A percentile compares a stretch with the other conserved stretches of the same genome.
Evolutionary conservation across 2,329 filamentous ascomycete genomes (phyloP).

Genomic region (Rhynchosporium graminicola): DNA sequence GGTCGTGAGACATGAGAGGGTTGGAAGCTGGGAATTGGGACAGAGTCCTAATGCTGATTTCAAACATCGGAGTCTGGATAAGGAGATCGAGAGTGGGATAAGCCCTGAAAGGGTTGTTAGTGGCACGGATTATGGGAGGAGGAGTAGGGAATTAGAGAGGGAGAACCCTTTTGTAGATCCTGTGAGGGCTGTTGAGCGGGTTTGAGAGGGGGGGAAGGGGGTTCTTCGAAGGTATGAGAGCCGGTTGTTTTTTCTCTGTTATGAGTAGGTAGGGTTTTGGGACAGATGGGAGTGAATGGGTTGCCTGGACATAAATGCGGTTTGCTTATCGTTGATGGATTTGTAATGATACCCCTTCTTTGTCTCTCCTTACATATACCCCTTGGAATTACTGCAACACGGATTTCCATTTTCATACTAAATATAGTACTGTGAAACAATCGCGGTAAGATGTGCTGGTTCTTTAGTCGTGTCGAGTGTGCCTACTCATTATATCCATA

Average conservation of each 20-base stretch:
- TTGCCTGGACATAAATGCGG: not conserved
- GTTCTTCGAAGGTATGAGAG: not conserved
- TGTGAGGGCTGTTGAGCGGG: constrained; percentile 35
- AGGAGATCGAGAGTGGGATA: constrained; percentile 27
- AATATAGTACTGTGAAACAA: no score
- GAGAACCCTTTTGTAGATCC: constrained; percentile 37
- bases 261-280: constrained; percentile 12
- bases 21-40: constrained; percentile 41
- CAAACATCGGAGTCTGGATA: constrained; percentile 27
- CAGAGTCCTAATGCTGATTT: constrained; percentile 21
- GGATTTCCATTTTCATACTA: no score
- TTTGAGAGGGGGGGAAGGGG: constrained; percentile 24
- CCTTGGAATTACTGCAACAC: not conserved
- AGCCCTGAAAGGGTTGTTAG: constrained; percentile 26
- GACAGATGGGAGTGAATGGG: constrained; percentile 7
- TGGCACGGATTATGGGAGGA: constrained; percentile 30
- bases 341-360: constrained; percentile 34
- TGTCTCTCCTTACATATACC: constrained; percentile 31
- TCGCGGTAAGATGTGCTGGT: not conserved
- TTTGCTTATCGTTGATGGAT: constrained; percentile 20
- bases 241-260: not conserved
- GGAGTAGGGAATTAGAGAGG: constrained; percentile 34
- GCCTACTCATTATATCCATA: not conserved
- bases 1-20: constrained; percentile 36
- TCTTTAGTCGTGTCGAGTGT: not conserved